Evolutionary conservation across 1,139 yeast species (phyloP).

Genomic region (Schizosaccharomyces versatilis): DNA sequence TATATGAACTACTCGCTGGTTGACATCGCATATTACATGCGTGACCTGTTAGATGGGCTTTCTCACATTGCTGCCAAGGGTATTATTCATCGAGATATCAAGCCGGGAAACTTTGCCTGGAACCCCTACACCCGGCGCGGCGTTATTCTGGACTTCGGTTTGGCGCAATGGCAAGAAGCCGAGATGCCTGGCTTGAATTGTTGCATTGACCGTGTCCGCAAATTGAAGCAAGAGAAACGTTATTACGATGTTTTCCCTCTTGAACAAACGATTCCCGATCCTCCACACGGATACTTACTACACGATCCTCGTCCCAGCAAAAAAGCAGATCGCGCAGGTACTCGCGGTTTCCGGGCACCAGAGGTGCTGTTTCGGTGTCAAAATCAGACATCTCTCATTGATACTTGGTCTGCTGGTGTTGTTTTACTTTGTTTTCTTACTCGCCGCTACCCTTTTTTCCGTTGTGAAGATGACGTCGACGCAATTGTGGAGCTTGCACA

Average conservation of each 20-base stretch:
- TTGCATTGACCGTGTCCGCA: slow-evolving; percentile 15
- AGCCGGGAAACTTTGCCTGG: slow-evolving; percentile 56
- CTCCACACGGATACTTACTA: slow-evolving; percentile 14
- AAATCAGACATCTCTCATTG: slow-evolving; percentile 46
- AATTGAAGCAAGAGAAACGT: neutral
- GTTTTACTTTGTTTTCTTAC: slow-evolving; percentile 39
- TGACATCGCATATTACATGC: slow-evolving; percentile 7
- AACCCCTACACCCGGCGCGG: slow-evolving; percentile 57
- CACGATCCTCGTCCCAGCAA: slow-evolving; percentile 16
- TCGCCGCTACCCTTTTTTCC: slow-evolving; percentile 25
- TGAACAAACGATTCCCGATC: slow-evolving; percentile 3
- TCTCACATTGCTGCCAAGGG: slow-evolving; percentile 51
- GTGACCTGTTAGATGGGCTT: slow-evolving; percentile 50
- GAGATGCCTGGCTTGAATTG: slow-evolving; percentile 7
- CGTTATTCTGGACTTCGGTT: slow-evolving; percentile 71
- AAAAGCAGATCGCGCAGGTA: slow-evolving; percentile 69
- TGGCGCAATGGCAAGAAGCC: slow-evolving; percentile 34
- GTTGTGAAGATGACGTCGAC: slow-evolving; percentile 9
- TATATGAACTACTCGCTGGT: slow-evolving; percentile 5
- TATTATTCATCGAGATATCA: slow-evolving; percentile 68
- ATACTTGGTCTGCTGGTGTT: slow-evolving; percentile 61
- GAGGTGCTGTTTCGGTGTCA: slow-evolving; percentile 57
- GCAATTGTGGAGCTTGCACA: slow-evolving; percentile 9
- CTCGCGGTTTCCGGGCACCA: slow-evolving; percentile 65
- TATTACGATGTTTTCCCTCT: neutral